phyloP scores from a whole-genome alignment of 441 rosid genomes.

The Codiaeum variegatum region DNA sequence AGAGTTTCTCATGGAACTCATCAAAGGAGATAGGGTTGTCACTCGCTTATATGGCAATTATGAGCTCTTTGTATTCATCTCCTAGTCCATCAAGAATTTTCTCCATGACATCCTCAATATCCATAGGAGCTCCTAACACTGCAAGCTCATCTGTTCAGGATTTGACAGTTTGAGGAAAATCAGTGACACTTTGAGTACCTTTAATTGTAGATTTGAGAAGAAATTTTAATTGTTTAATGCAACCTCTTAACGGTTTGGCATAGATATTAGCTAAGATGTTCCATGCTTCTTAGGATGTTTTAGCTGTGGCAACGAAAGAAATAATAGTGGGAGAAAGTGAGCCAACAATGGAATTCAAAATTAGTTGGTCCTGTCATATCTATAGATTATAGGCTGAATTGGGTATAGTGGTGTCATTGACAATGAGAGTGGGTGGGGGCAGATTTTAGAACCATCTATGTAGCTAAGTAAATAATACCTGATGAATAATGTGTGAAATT shows the following conservation, averaged over 20 bases:
- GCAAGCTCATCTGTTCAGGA: neutral
- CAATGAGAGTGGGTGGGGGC: neutral
- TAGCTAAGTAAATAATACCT: neutral
- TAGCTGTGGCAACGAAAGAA: neutral
- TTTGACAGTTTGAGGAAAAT: neutral
- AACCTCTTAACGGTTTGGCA: conserved; percentile 10
- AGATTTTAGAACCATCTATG: neutral
- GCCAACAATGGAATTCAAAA: neutral
- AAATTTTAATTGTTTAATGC: conserved; percentile 5
- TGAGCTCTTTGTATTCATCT: too few species aligned
- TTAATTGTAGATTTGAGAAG: neutral
- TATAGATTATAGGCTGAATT: neutral
- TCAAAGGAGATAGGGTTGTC: neutral
- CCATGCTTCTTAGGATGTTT: conserved; percentile 9
- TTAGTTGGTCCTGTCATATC: neutral
- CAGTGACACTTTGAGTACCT: neutral
- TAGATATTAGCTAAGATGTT: conserved; percentile 14
- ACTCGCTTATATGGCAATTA: too few species aligned
- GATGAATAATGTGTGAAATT: neutral
- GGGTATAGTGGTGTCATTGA: neutral
- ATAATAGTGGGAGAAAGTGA: neutral
- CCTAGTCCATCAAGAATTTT: too few species aligned
- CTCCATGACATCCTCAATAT: neutral
- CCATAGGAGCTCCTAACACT: neutral
- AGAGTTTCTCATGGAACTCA: neutral